Evolutionary conservation across 768 basidiomycete genomes (phyloP), one percentile per base, ranked within the genome.

Genomic region (Hericium coralloides): DNA sequence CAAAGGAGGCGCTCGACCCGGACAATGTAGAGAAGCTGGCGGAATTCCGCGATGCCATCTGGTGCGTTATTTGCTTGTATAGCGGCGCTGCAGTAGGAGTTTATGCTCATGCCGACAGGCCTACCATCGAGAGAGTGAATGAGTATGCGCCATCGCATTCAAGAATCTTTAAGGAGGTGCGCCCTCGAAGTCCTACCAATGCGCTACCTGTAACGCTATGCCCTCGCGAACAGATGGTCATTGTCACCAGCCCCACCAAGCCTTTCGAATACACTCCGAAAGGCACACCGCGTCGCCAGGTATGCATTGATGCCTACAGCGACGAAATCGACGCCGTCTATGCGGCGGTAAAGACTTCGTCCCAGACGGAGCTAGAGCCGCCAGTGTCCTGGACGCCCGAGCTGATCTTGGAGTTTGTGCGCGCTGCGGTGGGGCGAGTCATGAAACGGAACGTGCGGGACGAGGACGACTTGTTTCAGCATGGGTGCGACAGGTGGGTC

Each of bases 151-250:
- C 65, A 0, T 49, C 60, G 18, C 63, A 62, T 48, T 63, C 60
- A 2, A 53, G 62, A n/a, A 63, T 66, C n/a, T 66, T 63, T 54
- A 65, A 64, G 39, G 65, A 68, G 43, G 43, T 45, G 17, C 0
- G 43, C 43, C 3, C 15, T 15, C 31, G 9, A n/a, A 17, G 8
- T 17, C 10, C 22, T 45, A 17, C 1, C 2, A 4, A n/a, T 22
- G 15, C 22, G 12, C n/a, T 15, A 4, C 5, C 43, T n/a, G 17
- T 22, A 45, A 22, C 14, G 43, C 43, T 6, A 9, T 31, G 43
- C 43, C 43, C 14, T 31, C 31, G 10, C 43, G 9, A 17, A 9
- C 12, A 45, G 53, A 65, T 65, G 64, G 64, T 67, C n/a, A 10
- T 67, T 7, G 56, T 65, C 12, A 59, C 65, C 12, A 38, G 50